phyloP scores from a whole-genome alignment of 2,329 filamentous ascomycete species.

The Metarhizium brunneum region DNA sequence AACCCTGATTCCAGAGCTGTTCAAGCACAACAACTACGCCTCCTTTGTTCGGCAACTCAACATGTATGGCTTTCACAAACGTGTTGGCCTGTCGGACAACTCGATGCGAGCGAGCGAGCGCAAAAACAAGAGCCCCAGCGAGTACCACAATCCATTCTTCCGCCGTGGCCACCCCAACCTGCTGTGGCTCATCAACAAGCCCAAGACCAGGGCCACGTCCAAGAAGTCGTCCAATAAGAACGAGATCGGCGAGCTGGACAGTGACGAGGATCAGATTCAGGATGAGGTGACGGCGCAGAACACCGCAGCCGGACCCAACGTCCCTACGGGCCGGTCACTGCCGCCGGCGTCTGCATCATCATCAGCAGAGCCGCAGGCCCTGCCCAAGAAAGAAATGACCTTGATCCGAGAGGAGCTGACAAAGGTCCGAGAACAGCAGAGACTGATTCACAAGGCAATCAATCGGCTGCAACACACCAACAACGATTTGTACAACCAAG shows the following conservation, averaged over 20 bases:
- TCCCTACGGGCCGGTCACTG: constrained; percentile 21
- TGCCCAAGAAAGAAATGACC: constrained; percentile 64
- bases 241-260: constrained; percentile 22
- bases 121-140: constrained; percentile 95
- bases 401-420: constrained; percentile 72
- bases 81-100: constrained; percentile 86
- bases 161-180: constrained; percentile 86
- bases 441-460: constrained; percentile 76
- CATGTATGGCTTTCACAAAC: constrained; percentile 98
- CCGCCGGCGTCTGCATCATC: constrained; percentile 30
- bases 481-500: constrained; percentile 78
- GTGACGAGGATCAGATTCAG: constrained; percentile 58
- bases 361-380: constrained; percentile 24
- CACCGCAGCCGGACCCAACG: constrained; percentile 11
- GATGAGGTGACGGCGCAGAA: constrained; percentile 34
- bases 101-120: constrained; percentile 96
- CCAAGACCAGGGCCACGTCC: constrained; percentile 50
- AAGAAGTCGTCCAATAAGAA: constrained; percentile 50
- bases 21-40: constrained; percentile 98
- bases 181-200: constrained; percentile 93
- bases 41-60: constrained; percentile 93
- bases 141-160: constrained; percentile 97
- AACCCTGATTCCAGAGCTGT: constrained; percentile 89
- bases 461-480: constrained; percentile 75
- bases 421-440: constrained; percentile 77